Base-by-base conservation (phyloP, 1,284 basidiomycete genomes). In the Trichosporon faecale region DNA sequence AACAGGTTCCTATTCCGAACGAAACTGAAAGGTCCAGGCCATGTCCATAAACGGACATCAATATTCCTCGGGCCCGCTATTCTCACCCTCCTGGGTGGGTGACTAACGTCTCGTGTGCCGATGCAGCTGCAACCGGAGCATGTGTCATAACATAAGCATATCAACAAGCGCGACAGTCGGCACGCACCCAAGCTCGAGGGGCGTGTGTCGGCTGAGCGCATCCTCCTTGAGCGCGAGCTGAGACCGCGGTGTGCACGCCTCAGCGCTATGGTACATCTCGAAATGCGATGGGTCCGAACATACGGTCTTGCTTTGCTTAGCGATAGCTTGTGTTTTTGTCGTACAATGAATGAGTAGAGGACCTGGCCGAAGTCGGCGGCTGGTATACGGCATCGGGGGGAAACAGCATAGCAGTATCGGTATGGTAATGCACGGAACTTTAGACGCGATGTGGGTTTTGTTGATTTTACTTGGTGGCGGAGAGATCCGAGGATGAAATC, bases 81-180 rank as follows among this genome's bases (percentile, higher is more conserved):
- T 44, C 40, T 7, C 9, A 4, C 7, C 21, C 18, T 52, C 21
- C 44, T 23, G 16, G 5, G 16, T 1, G 23, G 25, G 49, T 23
- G 49, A 52, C 49, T 52, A 23, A 6, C 40, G 25, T 14, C 9
- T 3, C 21, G n/a, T 5, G n/a, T 46, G 18, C 44, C 44, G 44
- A 12, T 18, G n/a, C 44, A 21, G n/a, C 21, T 21, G 21, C 49
- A 25, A 12, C 23, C 23, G 21, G 23, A 25, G n/a, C 49, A 25
- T 52, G 44, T 46, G 44, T 46, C 44, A 46, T 46, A 46, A 52
- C 49, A 52, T 52, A 52, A 52, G 49, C 49, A 23, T 52, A 52
- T 52, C n/a, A 52, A 52, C 49, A 52, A 25, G 23, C 49, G 49
- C 49, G 6, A 9, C 49, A 12, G 49, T 21, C 23, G 49, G 9